Conservation (phyloP, 495 filamentous ascomycete species). For the Xylaria acuta region DNA sequence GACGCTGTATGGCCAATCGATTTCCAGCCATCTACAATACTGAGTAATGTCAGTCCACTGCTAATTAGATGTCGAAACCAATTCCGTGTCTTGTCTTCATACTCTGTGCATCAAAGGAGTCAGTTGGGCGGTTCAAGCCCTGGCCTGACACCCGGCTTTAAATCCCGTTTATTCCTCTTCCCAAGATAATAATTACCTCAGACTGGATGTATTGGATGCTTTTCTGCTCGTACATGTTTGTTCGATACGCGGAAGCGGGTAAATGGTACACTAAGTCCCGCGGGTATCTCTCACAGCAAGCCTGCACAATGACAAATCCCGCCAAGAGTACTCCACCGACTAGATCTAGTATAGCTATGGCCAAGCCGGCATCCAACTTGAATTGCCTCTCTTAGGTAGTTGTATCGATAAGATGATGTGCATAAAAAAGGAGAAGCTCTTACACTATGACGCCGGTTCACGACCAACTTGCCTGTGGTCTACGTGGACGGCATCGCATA, state of each 20-base stretch:
- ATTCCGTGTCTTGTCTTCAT: neutral
- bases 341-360: neutral
- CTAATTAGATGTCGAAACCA: neutral
- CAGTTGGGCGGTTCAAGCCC: neutral
- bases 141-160: neutral
- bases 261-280: constrained; percentile 5
- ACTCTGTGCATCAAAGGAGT: neutral
- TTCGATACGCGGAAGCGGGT: constrained; percentile 1
- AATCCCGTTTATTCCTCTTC: neutral
- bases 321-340: constrained; percentile 1
- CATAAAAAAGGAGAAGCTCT: neutral
- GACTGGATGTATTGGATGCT: neutral
- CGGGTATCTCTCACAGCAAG: neutral
- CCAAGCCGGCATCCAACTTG: constrained; percentile 9
- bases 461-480: neutral
- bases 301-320: constrained; percentile 20
- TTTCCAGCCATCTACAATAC: neutral
- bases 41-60: neutral
- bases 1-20: constrained; percentile 4
- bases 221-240: neutral
- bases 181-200: neutral
- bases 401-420: constrained; percentile 10
- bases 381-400: neutral
- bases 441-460: neutral
- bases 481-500: neutral